Percentiles rank a stretch among this genome's conserved stretches.
Evolutionary conservation across 345 rosid species (phyloP).

Genomic region (Brassica napus): DNA sequence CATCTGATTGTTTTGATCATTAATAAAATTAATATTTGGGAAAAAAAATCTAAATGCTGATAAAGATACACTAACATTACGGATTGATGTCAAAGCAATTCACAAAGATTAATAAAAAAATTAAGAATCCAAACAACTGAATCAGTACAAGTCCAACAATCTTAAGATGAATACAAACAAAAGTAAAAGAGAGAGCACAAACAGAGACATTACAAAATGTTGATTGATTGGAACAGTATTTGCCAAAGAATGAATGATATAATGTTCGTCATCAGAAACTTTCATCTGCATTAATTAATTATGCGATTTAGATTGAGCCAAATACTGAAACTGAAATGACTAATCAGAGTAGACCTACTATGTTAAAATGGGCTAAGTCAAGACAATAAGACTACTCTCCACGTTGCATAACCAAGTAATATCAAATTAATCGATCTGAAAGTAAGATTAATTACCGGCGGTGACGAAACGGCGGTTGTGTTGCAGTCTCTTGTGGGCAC

Average conservation of each 20-base stretch:
- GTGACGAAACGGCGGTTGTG: constrained; percentile 27
- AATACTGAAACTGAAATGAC: neutral
- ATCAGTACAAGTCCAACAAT: neutral
- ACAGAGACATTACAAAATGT: neutral
- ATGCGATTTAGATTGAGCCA: neutral
- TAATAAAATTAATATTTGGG: no score
- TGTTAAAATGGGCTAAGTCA: neutral
- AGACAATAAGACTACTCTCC: neutral
- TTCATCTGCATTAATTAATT: no score
- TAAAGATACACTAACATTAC: neutral
- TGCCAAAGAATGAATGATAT: neutral
- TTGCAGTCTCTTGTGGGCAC: constrained; percentile 23
- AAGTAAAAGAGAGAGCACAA: neutral
- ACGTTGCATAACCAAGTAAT: neutral
- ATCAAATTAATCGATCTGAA: neutral
- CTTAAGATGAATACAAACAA: neutral
- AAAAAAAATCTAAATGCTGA: neutral
- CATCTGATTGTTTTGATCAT: no score
- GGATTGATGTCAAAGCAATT: neutral
- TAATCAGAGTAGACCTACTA: neutral
- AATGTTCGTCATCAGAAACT: no score
- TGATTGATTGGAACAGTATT: neutral
- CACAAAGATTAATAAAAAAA: neutral
- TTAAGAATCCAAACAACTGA: neutral
- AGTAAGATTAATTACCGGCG: neutral